These are phyloP conservation scores for Pistacia atlantica DNA, from an alignment of 345 rosid genomes.

Conservation along the genomic window DNA sequence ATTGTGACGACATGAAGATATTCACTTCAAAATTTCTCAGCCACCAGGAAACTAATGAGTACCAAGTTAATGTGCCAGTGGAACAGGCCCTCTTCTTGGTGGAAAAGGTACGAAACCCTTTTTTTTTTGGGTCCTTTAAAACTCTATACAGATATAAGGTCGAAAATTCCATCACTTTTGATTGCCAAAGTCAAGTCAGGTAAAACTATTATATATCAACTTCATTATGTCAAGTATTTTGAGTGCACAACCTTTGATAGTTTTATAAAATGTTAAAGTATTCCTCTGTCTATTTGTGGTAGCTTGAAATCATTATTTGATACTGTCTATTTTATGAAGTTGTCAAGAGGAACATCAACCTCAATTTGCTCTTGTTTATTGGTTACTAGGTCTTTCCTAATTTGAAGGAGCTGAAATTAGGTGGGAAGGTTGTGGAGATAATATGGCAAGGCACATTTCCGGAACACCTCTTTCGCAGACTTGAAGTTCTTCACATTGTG, in stretches of 20 bases:
- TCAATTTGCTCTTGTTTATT: not conserved
- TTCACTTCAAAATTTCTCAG: not conserved
- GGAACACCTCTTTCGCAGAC: slow-evolving; percentile 15
- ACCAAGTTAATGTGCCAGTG: not conserved
- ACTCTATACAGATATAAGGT: too few species aligned
- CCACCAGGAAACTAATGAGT: not conserved
- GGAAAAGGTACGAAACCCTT: not conserved
- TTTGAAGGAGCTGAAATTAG: slow-evolving; percentile 23
- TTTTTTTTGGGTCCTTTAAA: too few species aligned
- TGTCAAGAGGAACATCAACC: not conserved
- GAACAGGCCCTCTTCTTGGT: not conserved
- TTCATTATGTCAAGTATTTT: not conserved
- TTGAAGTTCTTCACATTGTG: slow-evolving; percentile 1
- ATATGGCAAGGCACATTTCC: slow-evolving; percentile 18
- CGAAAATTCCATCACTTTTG: not conserved
- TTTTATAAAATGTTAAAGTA: not conserved
- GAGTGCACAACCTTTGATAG: not conserved
- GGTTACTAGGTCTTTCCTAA: not conserved
- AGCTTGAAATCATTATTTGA: not conserved
- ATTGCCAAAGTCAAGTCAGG: not conserved
- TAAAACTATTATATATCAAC: not conserved
- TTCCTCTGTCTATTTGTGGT: not conserved
- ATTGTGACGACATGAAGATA: not conserved
- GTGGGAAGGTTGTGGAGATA: slow-evolving; percentile 13
- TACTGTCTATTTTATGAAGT: too few species aligned